Conservation (phyloP, 1,139 yeast genomes). For the Yamadazyma diddensiae region DNA sequence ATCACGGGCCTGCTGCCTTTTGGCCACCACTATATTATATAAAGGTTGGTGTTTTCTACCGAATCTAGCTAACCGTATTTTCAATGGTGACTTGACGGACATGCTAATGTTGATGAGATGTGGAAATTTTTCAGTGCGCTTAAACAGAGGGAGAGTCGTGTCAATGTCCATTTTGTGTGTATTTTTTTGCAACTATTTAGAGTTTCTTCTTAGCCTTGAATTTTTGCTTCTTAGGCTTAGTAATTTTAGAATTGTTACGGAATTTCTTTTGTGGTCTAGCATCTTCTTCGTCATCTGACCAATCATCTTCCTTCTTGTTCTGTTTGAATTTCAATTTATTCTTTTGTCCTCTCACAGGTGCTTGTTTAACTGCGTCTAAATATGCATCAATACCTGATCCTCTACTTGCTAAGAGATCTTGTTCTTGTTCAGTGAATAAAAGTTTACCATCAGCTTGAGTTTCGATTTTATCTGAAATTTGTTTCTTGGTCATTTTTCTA, state of each 20-base stretch:
- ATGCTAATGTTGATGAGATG: slow-evolving; percentile 5
- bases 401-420: slow-evolving; percentile 49
- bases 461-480: slow-evolving; percentile 47
- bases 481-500: slow-evolving; percentile 46
- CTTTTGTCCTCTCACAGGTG: slow-evolving; percentile 90
- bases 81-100: slow-evolving; percentile 21
- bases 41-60: slow-evolving; percentile 87
- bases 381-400: slow-evolving; percentile 81
- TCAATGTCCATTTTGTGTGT: neutral
- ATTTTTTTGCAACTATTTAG: too few species aligned
- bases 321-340: slow-evolving; percentile 85
- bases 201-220: slow-evolving; percentile 61
- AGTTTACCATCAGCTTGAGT: slow-evolving; percentile 56
- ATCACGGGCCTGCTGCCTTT: slow-evolving; percentile 70
- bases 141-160: neutral
- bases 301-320: slow-evolving; percentile 50
- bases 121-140: neutral
- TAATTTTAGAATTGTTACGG: slow-evolving; percentile 23
- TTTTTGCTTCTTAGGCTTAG: slow-evolving; percentile 46
- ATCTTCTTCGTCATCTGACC: slow-evolving; percentile 48
- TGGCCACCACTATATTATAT: slow-evolving; percentile 88
- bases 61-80: slow-evolving; percentile 83
- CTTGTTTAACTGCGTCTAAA: slow-evolving; percentile 87
- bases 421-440: slow-evolving; percentile 45
- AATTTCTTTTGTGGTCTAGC: slow-evolving; percentile 14